Conservation (phyloP, 768 basidiomycete genomes). For the Leccinum sublutescens region DNA sequence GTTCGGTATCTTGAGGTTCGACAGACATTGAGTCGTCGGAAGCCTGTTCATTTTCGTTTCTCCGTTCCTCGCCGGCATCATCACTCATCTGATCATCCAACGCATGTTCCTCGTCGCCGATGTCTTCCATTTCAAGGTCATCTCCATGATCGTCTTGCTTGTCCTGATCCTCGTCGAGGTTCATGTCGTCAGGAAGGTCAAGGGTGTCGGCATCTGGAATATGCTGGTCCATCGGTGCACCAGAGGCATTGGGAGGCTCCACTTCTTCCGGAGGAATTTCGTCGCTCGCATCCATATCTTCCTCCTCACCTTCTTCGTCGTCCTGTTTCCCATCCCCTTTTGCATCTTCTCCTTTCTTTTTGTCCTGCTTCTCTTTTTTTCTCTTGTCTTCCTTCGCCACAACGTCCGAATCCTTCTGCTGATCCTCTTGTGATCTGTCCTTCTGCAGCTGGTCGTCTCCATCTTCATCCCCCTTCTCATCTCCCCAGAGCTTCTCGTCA, state of each 20-base stretch:
- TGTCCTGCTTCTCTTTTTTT: slow-evolving; percentile 29
- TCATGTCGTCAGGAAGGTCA: slow-evolving; percentile 86
- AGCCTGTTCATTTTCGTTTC: slow-evolving; percentile 10
- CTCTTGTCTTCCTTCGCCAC: slow-evolving; percentile 72
- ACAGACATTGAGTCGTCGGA: slow-evolving; percentile 21
- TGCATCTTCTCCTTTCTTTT: slow-evolving; percentile 33
- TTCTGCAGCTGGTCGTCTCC: slow-evolving; percentile 53
- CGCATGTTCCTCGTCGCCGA: slow-evolving; percentile 31
- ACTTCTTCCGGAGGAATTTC: slow-evolving; percentile 43
- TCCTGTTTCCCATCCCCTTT: slow-evolving; percentile 30
- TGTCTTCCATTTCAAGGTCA: slow-evolving; percentile 36
- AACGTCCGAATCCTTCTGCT: slow-evolving; percentile 58
- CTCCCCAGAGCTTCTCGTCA: slow-evolving; percentile 98
- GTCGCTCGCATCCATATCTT: slow-evolving; percentile 12
- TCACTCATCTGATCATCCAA: slow-evolving; percentile 33
- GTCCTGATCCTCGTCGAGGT: slow-evolving; percentile 45
- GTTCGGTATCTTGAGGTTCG: slow-evolving; percentile 26
- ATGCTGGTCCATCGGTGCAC: slow-evolving; percentile 72
- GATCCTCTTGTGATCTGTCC: slow-evolving; percentile 52
- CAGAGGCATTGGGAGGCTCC: slow-evolving; percentile 48
- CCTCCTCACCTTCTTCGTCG: slow-evolving; percentile 29
- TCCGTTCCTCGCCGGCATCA: slow-evolving; percentile 1
- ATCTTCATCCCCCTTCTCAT: slow-evolving; percentile 65
- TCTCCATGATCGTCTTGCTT: slow-evolving; percentile 28
- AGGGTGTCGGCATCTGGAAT: slow-evolving; percentile 79